These are phyloP conservation scores for Daedaleopsis sinensis DNA, from an alignment of 768 basidiomycete species.

Conservation along the genomic window DNA sequence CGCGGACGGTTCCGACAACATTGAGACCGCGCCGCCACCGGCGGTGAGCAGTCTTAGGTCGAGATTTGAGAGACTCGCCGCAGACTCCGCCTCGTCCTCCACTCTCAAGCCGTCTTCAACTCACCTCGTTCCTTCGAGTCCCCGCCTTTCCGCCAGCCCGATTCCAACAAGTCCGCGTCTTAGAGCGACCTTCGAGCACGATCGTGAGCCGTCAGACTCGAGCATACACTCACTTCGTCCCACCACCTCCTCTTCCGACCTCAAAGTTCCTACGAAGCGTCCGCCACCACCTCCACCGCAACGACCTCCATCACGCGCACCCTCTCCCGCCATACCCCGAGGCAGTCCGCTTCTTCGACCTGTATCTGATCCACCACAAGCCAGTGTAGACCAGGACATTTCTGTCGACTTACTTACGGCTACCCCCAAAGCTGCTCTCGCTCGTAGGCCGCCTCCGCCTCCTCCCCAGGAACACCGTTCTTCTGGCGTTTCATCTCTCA, in stretches of 20 bases:
- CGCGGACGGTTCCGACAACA: conserved; percentile 30
- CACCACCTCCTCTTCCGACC: conserved; percentile 58
- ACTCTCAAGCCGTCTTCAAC: conserved; percentile 15
- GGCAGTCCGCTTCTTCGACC: conserved; percentile 56
- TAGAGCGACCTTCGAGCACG: conserved; percentile 40
- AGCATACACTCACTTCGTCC: conserved; percentile 42
- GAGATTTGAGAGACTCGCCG: conserved; percentile 70
- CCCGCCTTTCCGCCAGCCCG: conserved; percentile 2
- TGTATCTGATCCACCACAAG: conserved; percentile 37
- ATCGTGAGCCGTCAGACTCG: conserved; percentile 28
- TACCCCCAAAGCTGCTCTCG: conserved; percentile 6
- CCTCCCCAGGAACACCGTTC: conserved; percentile 18
- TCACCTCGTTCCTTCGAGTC: conserved; percentile 5
- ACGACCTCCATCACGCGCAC: conserved; percentile 34
- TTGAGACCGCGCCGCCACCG: conserved; percentile 58
- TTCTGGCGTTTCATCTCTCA: conserved; percentile 43
- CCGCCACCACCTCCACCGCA: conserved; percentile 66
- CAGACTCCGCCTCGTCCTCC: conserved; percentile 32
- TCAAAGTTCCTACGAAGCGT: conserved; percentile 42
- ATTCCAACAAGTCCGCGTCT: conserved; percentile 35
- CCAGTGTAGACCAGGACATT: conserved; percentile 3
- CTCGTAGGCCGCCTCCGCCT: conserved; percentile 19
- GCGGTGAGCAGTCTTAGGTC: conserved; percentile 73
- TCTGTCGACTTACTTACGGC: conserved; percentile 1
- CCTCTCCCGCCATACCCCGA: conserved; percentile 45